Conservation (phyloP, 352 stramenopile species). For the Pythium aquatile region DNA sequence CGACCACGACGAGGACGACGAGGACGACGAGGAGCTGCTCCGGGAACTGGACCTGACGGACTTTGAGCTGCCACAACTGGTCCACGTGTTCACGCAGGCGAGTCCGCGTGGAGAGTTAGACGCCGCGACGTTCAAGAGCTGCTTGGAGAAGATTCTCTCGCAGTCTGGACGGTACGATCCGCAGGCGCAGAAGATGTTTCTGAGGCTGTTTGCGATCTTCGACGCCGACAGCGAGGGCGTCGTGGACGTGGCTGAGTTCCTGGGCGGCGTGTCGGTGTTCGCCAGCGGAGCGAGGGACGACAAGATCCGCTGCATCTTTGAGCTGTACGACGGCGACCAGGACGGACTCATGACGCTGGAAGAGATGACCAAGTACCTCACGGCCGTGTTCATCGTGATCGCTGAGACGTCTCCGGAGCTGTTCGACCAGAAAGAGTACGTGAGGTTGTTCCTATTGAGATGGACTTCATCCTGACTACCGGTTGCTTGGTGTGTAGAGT, state of each 20-base stretch:
- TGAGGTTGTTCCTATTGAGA: neutral
- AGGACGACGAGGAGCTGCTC: constrained; percentile 43
- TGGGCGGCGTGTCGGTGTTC: constrained; percentile 82
- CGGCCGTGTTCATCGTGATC: constrained; percentile 82
- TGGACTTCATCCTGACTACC: neutral
- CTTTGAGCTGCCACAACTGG: constrained; percentile 80
- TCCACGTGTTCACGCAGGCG: constrained; percentile 81
- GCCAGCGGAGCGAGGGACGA: constrained; percentile 77
- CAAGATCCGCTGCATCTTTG: constrained; percentile 83
- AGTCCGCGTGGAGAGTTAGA: constrained; percentile 74
- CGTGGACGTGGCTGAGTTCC: constrained; percentile 79
- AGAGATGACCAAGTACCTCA: constrained; percentile 89
- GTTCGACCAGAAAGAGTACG: constrained; percentile 70
- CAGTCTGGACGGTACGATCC: constrained; percentile 77
- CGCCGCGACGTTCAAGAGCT: constrained; percentile 60
- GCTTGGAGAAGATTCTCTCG: constrained; percentile 80
- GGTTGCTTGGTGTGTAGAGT: constrained; percentile 32
- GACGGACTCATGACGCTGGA: constrained; percentile 81
- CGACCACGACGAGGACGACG: constrained; percentile 19
- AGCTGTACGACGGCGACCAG: constrained; percentile 82
- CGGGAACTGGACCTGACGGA: constrained; percentile 73
- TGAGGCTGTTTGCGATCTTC: constrained; percentile 79
- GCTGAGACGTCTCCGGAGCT: constrained; percentile 61
- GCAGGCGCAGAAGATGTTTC: constrained; percentile 71
- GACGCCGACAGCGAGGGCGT: constrained; percentile 55